These are phyloP conservation scores for Picochlorum sp. DNA, from an alignment of 139 green algal genomes.

Conservation along the genomic window DNA sequence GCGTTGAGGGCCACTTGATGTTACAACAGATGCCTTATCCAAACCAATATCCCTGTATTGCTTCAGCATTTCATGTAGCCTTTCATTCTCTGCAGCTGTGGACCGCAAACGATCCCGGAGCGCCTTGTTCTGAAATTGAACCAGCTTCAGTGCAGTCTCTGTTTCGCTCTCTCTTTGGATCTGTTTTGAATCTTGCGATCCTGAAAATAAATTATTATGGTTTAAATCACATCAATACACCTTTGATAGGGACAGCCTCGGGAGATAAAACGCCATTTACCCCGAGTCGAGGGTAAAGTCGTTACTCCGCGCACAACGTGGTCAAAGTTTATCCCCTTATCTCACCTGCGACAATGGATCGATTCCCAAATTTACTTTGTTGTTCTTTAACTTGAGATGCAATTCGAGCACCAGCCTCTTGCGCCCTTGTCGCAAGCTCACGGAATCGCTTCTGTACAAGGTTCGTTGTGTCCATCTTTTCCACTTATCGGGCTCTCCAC, in stretches of 20 bases:
- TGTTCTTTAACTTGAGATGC: slow-evolving; percentile 5
- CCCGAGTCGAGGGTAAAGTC: no score
- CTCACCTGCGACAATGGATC: neutral
- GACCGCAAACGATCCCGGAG: neutral
- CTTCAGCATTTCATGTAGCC: neutral
- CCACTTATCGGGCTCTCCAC: neutral
- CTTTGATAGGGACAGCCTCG: no score
- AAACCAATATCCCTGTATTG: neutral
- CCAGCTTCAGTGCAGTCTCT: neutral
- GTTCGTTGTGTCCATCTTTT: neutral
- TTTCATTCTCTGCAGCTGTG: slow-evolving; percentile 1
- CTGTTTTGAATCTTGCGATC: no score
- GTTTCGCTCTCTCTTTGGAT: neutral
- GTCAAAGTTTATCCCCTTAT: neutral
- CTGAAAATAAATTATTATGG: no score
- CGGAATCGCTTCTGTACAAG: neutral
- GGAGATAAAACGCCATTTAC: no score
- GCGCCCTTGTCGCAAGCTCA: neutral
- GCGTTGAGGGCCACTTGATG: no score
- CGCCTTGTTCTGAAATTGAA: slow-evolving; percentile 6
- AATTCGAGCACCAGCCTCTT: neutral
- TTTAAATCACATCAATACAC: no score
- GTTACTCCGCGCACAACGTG: no score
- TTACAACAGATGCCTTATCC: no score
- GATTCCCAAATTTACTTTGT: neutral